Evolutionary conservation across 164 flowering plant species (phyloP), one percentile per base, ranked within the genome.

Genomic region (Liquidambar formosana): DNA sequence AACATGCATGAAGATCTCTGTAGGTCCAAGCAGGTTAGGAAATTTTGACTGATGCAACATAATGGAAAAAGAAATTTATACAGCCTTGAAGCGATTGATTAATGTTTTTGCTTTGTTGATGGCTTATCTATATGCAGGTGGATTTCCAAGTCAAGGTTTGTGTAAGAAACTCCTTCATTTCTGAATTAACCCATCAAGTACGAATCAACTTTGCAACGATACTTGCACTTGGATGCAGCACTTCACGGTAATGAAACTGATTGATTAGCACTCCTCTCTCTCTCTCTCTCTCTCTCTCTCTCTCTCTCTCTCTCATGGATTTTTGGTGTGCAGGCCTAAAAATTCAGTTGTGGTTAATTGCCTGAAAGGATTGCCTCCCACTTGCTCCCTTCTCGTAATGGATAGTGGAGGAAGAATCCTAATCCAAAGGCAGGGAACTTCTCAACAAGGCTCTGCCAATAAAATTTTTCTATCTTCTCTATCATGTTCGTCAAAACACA

Each of bases 1-100:
- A 81, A 83, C 59, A 73, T 81, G 48, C 83, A 79, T 72, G 87
- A 83, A 72, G 87, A 83, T 76, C 58, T 83, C 66, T 83, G 87
- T 77, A 81, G 76, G 61, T 77, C 83, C 57, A 83, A 81, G 74
- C 74, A 81, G 81, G 84, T 83, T 26, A 5, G 67, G 1, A 33
- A n/a, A 47, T 51, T 63, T 44, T 44, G 0, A n/a, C 18, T 63
- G 0, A 3, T 45, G 33, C 27, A 49, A 0, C 43, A 44, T 21
- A 44, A 13, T 38, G 46, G 54, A 46, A 23, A 51, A 65, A n/a
- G n/a, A 23, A 21, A 45, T 44, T 16, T 33, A 33, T 33, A 33
- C 2, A 33, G 41, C 41, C 41, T 33, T 13, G 16, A 28, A 13
- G 19, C 43, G 16, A 16, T 62, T 23, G 49, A 13, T 22, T 56